These are phyloP conservation scores for Caulochytrium protostelioides DNA, from an alignment of 371 early-diverging fungal species.

Conservation along the genomic window DNA sequence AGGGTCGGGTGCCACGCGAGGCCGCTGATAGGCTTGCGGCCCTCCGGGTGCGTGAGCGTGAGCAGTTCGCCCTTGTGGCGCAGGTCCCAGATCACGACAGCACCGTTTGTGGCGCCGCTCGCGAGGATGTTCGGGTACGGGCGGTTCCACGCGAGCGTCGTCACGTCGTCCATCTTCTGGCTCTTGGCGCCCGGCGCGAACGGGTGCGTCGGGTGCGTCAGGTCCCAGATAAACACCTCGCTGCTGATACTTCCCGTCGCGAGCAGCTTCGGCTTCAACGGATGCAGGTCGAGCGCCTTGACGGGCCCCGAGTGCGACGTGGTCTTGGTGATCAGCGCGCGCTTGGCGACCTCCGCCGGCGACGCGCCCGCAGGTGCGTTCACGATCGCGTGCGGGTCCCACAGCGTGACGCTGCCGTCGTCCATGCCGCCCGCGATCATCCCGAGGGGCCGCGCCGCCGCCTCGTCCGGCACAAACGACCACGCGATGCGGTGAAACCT, in stretches of 20 bases:
- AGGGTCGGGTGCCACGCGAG: slow-evolving; percentile 72
- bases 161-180: slow-evolving; percentile 63
- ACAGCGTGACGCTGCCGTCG: slow-evolving; percentile 70
- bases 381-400: slow-evolving; percentile 61
- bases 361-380: slow-evolving; percentile 6
- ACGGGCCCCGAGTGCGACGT: slow-evolving; percentile 67
- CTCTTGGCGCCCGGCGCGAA: slow-evolving; percentile 68
- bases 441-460: slow-evolving; percentile 41
- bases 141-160: slow-evolving; percentile 76
- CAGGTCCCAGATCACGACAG: slow-evolving; percentile 88
- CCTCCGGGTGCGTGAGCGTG: slow-evolving; percentile 40
- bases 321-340: slow-evolving; percentile 39
- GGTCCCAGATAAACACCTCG: slow-evolving; percentile 82
- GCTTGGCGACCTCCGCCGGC: slow-evolving; percentile 14
- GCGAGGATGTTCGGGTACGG: slow-evolving; percentile 83
- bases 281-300: slow-evolving; percentile 79
- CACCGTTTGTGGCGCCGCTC: slow-evolving; percentile 68
- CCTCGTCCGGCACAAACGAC: slow-evolving; percentile 28
- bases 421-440: slow-evolving; percentile 87
- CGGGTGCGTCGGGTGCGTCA: slow-evolving; percentile 51
- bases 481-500: slow-evolving; percentile 79
- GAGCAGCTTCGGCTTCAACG: slow-evolving; percentile 58
- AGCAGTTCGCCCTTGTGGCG: slow-evolving; percentile 68
- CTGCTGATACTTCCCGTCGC: slow-evolving; percentile 38
- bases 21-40: slow-evolving; percentile 41